Base-by-base conservation (phyloP, 441 rosid genomes). In the Adansonia rubrostipa region DNA sequence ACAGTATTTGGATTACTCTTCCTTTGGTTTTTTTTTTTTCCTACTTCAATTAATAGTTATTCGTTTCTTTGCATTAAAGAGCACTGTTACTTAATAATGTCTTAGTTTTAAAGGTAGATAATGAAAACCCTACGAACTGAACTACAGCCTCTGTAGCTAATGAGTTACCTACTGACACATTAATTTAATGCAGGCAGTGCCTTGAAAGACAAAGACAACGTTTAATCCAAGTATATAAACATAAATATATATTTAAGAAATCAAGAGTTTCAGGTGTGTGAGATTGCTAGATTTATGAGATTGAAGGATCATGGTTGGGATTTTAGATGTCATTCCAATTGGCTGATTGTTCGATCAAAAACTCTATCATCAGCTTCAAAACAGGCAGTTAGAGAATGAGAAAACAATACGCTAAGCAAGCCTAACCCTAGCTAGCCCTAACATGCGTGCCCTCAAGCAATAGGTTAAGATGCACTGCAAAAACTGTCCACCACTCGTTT, bases 391-490 rank as follows among this genome's bases (percentile, higher is more conserved):
- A 74, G 9, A 5, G 53, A 44, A 13, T 22, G 65, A 50, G 48
- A 40, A 75, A 57, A 62, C 19, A 53, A 70, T 72, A 53, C 53
- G 28, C 45, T 44, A 50, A 68, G 77, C 36, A 64, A 77, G 73
- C 78, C 86, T 75, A 62, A 8, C 44, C 56, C 20, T 19, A 74
- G 79, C 71, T 74, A 36, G 51, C 77, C 79, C 33, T 65, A 22
- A 63, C 57, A 36, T 28, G 28, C 22, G 69, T 47, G 54, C 68
- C 13, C 64, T 15, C 42, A 40, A 82, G 76, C 65, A 74, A 73
- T 79, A 81, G 86, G 83, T 74, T 84, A 77, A 79, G 86, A 57
- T 28, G 36, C 81, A 69, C 77, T 28, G 28, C 71, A 20, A 66
- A 60, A 74, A 79, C 80, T 75, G 77, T 62, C 71, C 77, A 72